Evolutionary conservation across 208 protist species (phyloP).

Genomic region (Trypanosoma brucei): DNA sequence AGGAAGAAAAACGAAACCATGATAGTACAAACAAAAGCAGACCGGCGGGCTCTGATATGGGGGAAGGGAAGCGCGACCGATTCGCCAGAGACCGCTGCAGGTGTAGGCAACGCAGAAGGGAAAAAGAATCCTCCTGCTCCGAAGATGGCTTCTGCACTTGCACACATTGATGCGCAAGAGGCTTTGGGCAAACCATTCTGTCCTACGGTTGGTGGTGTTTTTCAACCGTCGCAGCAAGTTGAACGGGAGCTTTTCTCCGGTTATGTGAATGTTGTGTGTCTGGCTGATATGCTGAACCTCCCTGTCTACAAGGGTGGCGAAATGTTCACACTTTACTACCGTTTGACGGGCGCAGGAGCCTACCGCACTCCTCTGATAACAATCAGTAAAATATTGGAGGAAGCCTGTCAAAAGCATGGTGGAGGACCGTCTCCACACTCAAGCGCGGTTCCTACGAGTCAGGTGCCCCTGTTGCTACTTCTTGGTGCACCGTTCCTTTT

Average conservation of each 20-base stretch:
- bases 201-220: slow-evolving; percentile 13
- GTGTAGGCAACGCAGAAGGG: background rate
- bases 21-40: too few relatives aligned
- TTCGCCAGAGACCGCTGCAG: too few relatives aligned
- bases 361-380: slow-evolving; percentile 27
- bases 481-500: slow-evolving; percentile 22
- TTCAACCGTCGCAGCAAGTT: slow-evolving; percentile 17
- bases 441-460: background rate
- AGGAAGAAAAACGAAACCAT: too few relatives aligned
- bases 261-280: slow-evolving; percentile 10
- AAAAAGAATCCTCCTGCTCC: background rate
- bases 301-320: slow-evolving; percentile 14
- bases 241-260: slow-evolving; percentile 21
- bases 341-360: slow-evolving; percentile 21
- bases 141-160: background rate
- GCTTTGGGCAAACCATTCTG: slow-evolving; percentile 13
- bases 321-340: slow-evolving; percentile 22
- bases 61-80: too few relatives aligned
- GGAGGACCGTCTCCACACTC: background rate
- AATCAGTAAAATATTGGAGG: slow-evolving; percentile 13
- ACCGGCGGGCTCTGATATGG: too few relatives aligned
- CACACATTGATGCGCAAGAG: slow-evolving; percentile 8
- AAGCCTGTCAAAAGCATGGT: background rate
- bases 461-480: slow-evolving; percentile 16
- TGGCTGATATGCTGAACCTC: slow-evolving; percentile 24